Conservation (phyloP, 495 filamentous ascomycete genomes). For the Lepraria neglecta region DNA sequence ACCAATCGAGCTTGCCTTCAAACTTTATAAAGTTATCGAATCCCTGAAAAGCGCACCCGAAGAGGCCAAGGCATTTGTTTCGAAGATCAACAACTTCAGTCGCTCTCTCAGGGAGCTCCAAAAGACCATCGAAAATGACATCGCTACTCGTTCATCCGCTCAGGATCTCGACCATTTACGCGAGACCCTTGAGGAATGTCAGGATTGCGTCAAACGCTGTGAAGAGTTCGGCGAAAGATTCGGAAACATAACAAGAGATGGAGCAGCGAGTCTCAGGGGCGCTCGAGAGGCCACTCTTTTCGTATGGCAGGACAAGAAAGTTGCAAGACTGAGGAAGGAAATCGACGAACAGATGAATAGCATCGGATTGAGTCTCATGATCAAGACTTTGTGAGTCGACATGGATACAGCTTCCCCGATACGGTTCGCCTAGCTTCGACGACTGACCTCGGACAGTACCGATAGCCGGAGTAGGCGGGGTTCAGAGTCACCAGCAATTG, state of each 20-base stretch:
- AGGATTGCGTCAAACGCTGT: conserved; percentile 19
- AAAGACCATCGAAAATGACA: conserved; percentile 1
- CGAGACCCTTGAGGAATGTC: conserved; percentile 1
- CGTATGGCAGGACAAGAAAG: conserved; percentile 15
- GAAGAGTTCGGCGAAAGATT: conserved; percentile 20
- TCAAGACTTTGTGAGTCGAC: conserved; percentile 12
- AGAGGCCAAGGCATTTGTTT: conserved; percentile 19
- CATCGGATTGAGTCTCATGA: conserved; percentile 10
- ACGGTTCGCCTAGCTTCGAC: background rate
- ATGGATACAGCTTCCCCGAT: too few relatives aligned
- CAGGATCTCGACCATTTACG: conserved; percentile 14
- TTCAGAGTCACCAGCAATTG: background rate
- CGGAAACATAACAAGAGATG: conserved; percentile 16
- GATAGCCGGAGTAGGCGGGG: conserved; percentile 10
- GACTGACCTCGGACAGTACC: conserved; percentile 14
- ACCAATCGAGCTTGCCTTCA: conserved; percentile 18
- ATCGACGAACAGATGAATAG: conserved; percentile 10
- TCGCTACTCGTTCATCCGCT: background rate
- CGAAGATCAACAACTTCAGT: conserved; percentile 17
- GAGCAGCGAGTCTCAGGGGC: background rate
- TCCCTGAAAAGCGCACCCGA: conserved; percentile 19
- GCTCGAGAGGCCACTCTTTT: conserved; percentile 15
- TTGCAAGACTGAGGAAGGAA: conserved; percentile 5
- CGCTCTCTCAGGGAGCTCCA: conserved; percentile 14
- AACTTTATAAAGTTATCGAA: conserved; percentile 18